These are phyloP conservation scores for Pseudozyma sp. DNA, from an alignment of 1,284 basidiomycete species.

Conservation along the genomic window DNA sequence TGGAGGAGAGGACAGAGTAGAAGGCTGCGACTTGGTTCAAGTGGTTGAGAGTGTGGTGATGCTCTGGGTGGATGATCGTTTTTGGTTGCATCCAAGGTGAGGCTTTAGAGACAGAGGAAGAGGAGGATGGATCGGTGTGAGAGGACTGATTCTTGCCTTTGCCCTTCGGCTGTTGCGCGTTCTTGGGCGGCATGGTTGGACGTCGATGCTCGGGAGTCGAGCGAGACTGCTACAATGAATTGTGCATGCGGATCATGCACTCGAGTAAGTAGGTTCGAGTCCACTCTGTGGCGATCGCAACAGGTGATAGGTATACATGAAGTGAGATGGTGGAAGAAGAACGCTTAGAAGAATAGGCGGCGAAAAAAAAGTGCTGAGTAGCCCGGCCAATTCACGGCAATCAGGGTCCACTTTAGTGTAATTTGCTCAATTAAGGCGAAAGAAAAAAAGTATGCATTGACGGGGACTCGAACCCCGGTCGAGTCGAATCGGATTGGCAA, in stretches of 20 bases:
- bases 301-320: neutral
- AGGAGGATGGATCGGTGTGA: conserved; percentile 1
- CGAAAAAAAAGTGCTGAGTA: conserved; percentile 1
- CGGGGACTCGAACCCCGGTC: conserved; percentile 60
- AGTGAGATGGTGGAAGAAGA: neutral
- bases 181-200: conserved; percentile 11
- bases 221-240: too few relatives aligned
- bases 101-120: neutral
- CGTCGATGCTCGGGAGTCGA: too few relatives aligned
- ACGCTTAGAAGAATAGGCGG: neutral
- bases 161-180: conserved; percentile 10
- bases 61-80: conserved; percentile 39
- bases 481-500: conserved; percentile 49
- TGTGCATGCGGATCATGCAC: too few relatives aligned
- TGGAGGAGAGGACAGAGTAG: conserved; percentile 22
- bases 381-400: neutral
- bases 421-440: conserved; percentile 1
- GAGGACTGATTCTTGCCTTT: conserved; percentile 6
- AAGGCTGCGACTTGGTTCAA: conserved; percentile 38
- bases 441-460: conserved; percentile 44
- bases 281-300: too few relatives aligned
- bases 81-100: conserved; percentile 29
- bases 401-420: conserved; percentile 11
- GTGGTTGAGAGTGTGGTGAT: conserved; percentile 49
- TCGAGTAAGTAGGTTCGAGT: too few relatives aligned